Conservation (phyloP, 2,329 filamentous ascomycete species). For the Cladosporium sp. region DNA sequence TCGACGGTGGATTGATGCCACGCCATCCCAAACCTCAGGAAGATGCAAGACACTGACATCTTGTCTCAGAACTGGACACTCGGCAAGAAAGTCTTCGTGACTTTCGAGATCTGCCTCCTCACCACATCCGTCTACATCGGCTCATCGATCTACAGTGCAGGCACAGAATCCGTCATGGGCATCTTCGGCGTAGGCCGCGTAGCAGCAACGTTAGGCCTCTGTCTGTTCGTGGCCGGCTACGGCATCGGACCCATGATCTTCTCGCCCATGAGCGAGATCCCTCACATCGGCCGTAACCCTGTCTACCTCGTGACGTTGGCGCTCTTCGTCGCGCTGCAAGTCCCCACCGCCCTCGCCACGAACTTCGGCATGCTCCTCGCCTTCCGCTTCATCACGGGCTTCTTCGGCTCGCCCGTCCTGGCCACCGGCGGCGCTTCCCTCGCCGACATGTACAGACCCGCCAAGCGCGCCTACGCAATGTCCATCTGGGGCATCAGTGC, state of each 20-base stretch:
- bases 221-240: slow-evolving; percentile 47
- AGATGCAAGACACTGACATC: slow-evolving; percentile 18
- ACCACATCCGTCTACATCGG: slow-evolving; percentile 49
- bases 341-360: slow-evolving; percentile 42
- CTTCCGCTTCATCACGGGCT: slow-evolving; percentile 48
- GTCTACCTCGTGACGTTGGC: slow-evolving; percentile 46
- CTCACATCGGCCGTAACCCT: slow-evolving; percentile 43
- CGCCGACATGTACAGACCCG: slow-evolving; percentile 37
- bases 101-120: slow-evolving; percentile 42
- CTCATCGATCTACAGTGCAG: slow-evolving; percentile 48
- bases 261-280: slow-evolving; percentile 45
- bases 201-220: slow-evolving; percentile 45
- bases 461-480: slow-evolving; percentile 34
- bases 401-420: slow-evolving; percentile 43
- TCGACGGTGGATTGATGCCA: too few species aligned
- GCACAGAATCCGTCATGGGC: slow-evolving; percentile 36
- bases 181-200: slow-evolving; percentile 40
- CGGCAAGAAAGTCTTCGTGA: slow-evolving; percentile 38
- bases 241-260: slow-evolving; percentile 44
- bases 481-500: slow-evolving; percentile 35
- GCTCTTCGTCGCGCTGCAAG: slow-evolving; percentile 46
- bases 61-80: slow-evolving; percentile 35
- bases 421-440: slow-evolving; percentile 42
- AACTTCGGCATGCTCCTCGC: slow-evolving; percentile 50
- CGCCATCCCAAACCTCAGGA: too few species aligned